Conservation (phyloP, 1,139 yeast genomes). For the Schwanniomyces etchellsii region DNA sequence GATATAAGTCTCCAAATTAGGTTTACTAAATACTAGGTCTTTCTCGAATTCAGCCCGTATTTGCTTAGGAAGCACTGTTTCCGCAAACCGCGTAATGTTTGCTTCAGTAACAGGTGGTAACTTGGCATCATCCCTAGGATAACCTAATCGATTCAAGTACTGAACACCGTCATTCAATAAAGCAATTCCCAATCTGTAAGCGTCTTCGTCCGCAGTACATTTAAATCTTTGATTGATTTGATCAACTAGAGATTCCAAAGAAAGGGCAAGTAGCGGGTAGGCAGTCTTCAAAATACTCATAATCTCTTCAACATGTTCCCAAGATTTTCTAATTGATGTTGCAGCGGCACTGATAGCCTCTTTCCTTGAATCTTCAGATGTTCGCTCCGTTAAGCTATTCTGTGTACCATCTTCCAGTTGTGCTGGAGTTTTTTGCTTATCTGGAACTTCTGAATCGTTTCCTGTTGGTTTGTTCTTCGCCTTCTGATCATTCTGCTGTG, state of each 20-base stretch:
- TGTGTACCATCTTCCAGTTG: conserved; percentile 3
- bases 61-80: conserved; percentile 85
- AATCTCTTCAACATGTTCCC: conserved; percentile 94
- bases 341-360: conserved; percentile 11
- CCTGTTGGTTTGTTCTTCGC: conserved; percentile 1
- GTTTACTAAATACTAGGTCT: conserved; percentile 84
- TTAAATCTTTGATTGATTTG: conserved; percentile 93
- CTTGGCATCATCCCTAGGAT: conserved; percentile 83
- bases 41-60: conserved; percentile 87
- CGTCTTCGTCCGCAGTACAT: conserved; percentile 93
- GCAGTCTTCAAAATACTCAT: conserved; percentile 95
- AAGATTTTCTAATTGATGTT: conserved; percentile 56
- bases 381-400: conserved; percentile 1
- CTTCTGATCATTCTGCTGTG: background rate
- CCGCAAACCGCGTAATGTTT: conserved; percentile 85
- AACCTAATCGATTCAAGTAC: conserved; percentile 74
- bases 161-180: conserved; percentile 90
- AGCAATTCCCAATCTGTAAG: conserved; percentile 89
- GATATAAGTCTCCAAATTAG: conserved; percentile 84
- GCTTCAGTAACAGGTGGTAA: conserved; percentile 91
- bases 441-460: conserved; percentile 3
- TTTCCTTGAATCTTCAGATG: conserved; percentile 3
- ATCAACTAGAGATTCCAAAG: conserved; percentile 91
- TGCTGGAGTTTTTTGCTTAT: conserved; percentile 1
- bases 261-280: conserved; percentile 86